Base-by-base conservation (phyloP, 1,284 basidiomycete species). In the Ustilago loliicola region DNA sequence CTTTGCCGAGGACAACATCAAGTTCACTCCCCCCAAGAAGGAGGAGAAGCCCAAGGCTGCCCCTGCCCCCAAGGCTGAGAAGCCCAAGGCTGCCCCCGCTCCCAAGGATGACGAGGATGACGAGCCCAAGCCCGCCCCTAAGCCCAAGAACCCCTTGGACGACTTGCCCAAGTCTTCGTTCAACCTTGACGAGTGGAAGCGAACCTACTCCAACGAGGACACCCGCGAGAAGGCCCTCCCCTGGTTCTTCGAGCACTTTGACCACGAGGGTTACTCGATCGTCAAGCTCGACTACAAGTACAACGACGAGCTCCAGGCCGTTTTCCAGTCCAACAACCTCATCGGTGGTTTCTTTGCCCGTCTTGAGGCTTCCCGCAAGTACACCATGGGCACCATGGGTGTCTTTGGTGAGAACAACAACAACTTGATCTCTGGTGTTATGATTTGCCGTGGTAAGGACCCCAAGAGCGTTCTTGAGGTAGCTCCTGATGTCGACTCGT, bases 111-210 rank as follows among this genome's bases (percentile, higher is more conserved):
- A 90, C 47, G 90, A 91, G 78, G 89, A 90, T 55, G 85, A 85
- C 63, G 86, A 89, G 29, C 89, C 89, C 27, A 72, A 76, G 64
- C 90, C 90, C 64, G 87, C 80, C 48, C 91, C 92, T 81, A 92
- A 96, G 88, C 90, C 89, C 67, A 96, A 96, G 91, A 97, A 98
- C 91, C 96, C 96, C 34, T 91, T 97, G 61, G 96, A 98, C 77
- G 90, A 90, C 72, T 91, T 97, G 65, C 94, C 96, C 80, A 96
- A 96, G 89, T 94, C 93, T 21, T 88, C 90, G 17, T 93, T 98
- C 89, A 95, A 95, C 89, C 92, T 98, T 67, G 96, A 98, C 88
- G 95, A 98, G 89, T 97, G 94, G 94, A 98, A 98, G 89, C 92
- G 95, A 61, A 92, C 93, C 68, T 98, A 98, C 90, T 97, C 95